phyloP scores from a whole-genome alignment of 1,284 basidiomycete genomes.

The Moniliella sp. region DNA sequence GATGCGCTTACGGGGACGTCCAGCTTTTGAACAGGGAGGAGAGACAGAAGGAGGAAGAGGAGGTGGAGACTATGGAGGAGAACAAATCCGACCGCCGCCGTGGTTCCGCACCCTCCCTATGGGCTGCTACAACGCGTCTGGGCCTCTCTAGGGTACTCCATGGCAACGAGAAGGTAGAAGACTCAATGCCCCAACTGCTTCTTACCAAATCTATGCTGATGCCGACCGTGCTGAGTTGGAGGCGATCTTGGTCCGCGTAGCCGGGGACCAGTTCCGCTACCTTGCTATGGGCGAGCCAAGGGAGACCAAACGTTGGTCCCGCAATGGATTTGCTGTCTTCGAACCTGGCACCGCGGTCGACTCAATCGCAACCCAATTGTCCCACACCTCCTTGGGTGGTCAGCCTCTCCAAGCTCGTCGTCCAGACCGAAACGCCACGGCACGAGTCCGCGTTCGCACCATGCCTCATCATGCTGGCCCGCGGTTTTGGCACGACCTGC shows the following conservation, averaged over 20 bases:
- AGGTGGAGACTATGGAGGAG: background rate
- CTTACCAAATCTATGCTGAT: slow-evolving; percentile 17
- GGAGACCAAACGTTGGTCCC: slow-evolving; percentile 12
- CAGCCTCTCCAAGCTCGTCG: slow-evolving; percentile 16
- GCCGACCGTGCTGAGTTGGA: slow-evolving; percentile 12
- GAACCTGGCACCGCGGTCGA: slow-evolving; percentile 12
- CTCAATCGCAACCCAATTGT: slow-evolving; percentile 1
- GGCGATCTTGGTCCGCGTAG: slow-evolving; percentile 8
- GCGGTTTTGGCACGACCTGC: slow-evolving; percentile 14
- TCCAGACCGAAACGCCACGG: slow-evolving; percentile 14
- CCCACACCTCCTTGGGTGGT: slow-evolving; percentile 9
- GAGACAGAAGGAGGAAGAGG: background rate
- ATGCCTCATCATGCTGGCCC: slow-evolving; percentile 12
- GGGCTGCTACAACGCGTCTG: background rate
- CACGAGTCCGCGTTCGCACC: slow-evolving; percentile 17
- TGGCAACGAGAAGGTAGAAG: slow-evolving; percentile 6
- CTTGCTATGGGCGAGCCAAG: slow-evolving; percentile 24
- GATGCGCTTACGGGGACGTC: slow-evolving; percentile 17
- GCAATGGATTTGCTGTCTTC: slow-evolving; percentile 25
- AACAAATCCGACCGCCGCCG: background rate
- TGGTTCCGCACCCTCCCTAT: background rate
- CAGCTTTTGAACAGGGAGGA: background rate
- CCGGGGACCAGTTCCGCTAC: slow-evolving; percentile 14
- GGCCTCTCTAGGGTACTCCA: no score
- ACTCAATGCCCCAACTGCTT: slow-evolving; percentile 16